Base-by-base conservation (phyloP, 345 rosid genomes). In the Murraya koenigii region DNA sequence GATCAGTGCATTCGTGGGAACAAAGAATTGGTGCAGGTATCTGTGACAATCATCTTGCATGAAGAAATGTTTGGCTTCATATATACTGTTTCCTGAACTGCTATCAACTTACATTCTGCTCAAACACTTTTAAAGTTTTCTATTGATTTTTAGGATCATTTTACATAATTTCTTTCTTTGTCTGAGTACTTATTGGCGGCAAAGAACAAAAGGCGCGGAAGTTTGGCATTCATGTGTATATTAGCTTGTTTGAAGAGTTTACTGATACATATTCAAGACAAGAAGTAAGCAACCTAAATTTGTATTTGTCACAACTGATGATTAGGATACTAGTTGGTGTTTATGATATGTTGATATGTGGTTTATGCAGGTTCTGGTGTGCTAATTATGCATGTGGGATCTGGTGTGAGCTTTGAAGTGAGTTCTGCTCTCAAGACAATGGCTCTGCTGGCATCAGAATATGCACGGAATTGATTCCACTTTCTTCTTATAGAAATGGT, bases 401-500 rank as follows among this genome's bases (percentile, higher is more conserved):
- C 95, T 63, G 94, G 89, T 77, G 86, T 90, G 82, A 87, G 77
- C 78, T 85, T 77, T 66, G 97, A 94, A 86, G 91, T 89, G 75
- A 85, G 87, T 84, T 90, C 95, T 83, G 93, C 94, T 83, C 79
- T 92, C 75, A 88, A 94, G 79, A 80, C 87, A 76, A 81, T 94
- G 91, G 82, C 84, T 52, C 79, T 84, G 71, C 88, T 94, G 80
- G 92, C 86, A 13, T 82, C 85, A 67, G 88, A 90, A 85, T 80
- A 85, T 83, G 84, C 88, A 38, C 82, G 60, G 95, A 94, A 49
- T 64, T 94, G 79, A 86, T 90, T 73, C 89, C 94, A 75, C 88
- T 90, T 80, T 89, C 98, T 77, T 85, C 91, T 75, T 91, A 89
- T 84, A 86, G 92, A 84, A 92, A 87, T 76, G 98, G 98, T 94